Conservation (phyloP, 768 basidiomycete genomes). For the Podaxis rugospora region DNA sequence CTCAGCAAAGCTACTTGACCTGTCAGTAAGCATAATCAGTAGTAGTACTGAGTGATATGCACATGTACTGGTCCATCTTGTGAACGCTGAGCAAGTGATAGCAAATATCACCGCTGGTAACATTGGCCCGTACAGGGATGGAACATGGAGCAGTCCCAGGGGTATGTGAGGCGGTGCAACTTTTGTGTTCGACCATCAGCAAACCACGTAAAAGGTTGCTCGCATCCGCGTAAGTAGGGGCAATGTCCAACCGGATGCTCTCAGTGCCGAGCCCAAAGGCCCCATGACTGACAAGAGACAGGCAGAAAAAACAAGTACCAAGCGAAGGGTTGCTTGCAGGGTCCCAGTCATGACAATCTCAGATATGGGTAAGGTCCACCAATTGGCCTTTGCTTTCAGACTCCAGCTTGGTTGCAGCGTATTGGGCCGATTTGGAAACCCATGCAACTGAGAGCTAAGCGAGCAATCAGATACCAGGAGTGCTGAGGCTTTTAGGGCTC, state of each 20-base stretch:
- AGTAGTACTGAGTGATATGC: background rate
- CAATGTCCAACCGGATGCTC: background rate
- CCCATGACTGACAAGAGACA: background rate
- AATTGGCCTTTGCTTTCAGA: no score
- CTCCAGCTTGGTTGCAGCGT: no score
- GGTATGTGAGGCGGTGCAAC: background rate
- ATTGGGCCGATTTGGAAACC: no score
- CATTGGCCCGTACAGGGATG: background rate
- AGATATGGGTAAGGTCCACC: no score
- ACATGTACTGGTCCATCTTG: background rate
- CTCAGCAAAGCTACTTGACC: background rate
- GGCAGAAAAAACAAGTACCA: background rate
- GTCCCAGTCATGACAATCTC: no score
- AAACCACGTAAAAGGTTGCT: background rate
- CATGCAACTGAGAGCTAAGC: no score
- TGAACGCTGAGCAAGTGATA: background rate
- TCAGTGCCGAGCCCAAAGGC: background rate
- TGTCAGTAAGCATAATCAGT: no score
- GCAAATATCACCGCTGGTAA: background rate
- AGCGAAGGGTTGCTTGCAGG: background rate
- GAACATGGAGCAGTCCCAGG: background rate
- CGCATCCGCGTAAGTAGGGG: background rate
- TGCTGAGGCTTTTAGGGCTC: no score
- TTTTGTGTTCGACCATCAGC: background rate
- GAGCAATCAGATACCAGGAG: no score